A percentile compares a stretch with the other conserved stretches of the same genome.
phyloP scores from a whole-genome alignment of 208 protist species.

The Pavlovales sp. region DNA sequence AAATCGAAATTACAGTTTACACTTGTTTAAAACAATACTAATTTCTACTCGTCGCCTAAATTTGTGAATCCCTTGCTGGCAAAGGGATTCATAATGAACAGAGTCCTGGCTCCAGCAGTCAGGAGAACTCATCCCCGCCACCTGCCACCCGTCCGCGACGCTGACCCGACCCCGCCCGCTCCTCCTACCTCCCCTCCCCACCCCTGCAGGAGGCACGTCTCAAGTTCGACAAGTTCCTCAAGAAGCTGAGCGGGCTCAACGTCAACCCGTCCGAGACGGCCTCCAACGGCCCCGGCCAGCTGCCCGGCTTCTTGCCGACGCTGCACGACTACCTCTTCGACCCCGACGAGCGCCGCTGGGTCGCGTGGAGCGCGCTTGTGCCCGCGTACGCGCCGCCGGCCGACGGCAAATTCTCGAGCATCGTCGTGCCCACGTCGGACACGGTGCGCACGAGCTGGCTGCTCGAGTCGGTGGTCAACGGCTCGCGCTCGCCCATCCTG shows the following conservation, averaged over 20 bases:
- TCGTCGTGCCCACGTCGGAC: slow-evolving; percentile 96
- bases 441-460: slow-evolving; percentile 95
- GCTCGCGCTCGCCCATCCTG: slow-evolving; percentile 78
- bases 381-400: slow-evolving; percentile 77
- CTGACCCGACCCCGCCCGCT: too few relatives aligned
- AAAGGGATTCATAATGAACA: too few relatives aligned
- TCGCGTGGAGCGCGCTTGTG: slow-evolving; percentile 86
- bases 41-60: too few relatives aligned
- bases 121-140: too few relatives aligned
- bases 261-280: slow-evolving; percentile 3
- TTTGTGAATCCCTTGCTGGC: too few relatives aligned
- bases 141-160: too few relatives aligned
- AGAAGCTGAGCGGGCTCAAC: slow-evolving; percentile 74
- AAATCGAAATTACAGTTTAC: too few relatives aligned
- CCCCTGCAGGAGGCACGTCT: slow-evolving; percentile 76
- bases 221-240: slow-evolving; percentile 88
- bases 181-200: too few relatives aligned
- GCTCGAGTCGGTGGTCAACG: slow-evolving; percentile 82
- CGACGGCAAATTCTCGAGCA: slow-evolving; percentile 82
- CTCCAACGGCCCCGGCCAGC: slow-evolving; percentile 15
- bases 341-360: slow-evolving; percentile 82
- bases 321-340: slow-evolving; percentile 96
- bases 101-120: too few relatives aligned
- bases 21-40: too few relatives aligned
- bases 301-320: slow-evolving; percentile 69